Conservation (phyloP, 2,329 filamentous ascomycete genomes). For the Ceratocystis albifundus region DNA sequence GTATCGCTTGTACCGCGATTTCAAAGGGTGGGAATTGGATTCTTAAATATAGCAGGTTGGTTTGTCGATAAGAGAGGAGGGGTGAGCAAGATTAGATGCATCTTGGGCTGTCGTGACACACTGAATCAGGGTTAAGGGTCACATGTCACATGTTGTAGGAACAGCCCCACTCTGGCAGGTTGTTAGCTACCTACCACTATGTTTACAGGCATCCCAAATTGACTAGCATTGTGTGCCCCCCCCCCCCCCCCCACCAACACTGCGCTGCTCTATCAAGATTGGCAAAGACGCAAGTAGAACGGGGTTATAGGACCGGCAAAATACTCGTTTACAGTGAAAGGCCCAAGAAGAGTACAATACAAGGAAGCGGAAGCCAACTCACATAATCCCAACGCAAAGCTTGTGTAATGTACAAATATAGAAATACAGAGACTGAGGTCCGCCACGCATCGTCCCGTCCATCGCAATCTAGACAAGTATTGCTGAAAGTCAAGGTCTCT, state of each 20-base stretch:
- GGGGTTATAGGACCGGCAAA: neutral
- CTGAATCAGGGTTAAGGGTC: neutral
- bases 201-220: too few relatives aligned
- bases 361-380: neutral
- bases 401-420: conserved; percentile 4
- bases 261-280: too few relatives aligned
- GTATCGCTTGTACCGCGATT: neutral
- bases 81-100: neutral
- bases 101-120: neutral
- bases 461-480: neutral
- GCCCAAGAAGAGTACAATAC: neutral
- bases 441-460: neutral
- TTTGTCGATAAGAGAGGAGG: neutral
- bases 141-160: too few relatives aligned
- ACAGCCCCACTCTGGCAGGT: too few relatives aligned
- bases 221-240: too few relatives aligned
- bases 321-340: neutral
- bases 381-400: neutral
- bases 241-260: too few relatives aligned
- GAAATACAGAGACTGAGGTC: neutral
- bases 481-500: neutral
- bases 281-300: neutral
- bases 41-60: too few relatives aligned
- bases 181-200: too few relatives aligned
- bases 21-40: neutral